Percentiles rank a stretch among this genome's conserved stretches.
Evolutionary conservation across 495 filamentous ascomycete species (phyloP).

Genomic region (Platismatia glauca): DNA sequence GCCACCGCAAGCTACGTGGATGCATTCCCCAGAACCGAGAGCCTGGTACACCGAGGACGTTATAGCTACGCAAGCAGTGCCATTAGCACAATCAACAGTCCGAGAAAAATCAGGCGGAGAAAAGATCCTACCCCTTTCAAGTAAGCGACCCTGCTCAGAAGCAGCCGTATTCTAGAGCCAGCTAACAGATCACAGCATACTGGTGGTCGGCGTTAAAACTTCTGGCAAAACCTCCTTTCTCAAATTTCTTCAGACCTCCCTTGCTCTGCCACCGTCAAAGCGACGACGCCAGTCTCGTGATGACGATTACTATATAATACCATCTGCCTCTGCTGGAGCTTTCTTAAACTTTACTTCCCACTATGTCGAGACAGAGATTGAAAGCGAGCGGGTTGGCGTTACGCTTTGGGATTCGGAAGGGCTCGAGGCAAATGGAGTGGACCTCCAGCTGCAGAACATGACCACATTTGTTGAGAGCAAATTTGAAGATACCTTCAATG

Average conservation of each 20-base stretch:
- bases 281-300: constrained; percentile 43
- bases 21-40: constrained; percentile 74
- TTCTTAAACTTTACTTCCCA: constrained; percentile 67
- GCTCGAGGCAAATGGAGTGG: constrained; percentile 85
- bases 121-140: constrained; percentile 98
- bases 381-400: constrained; percentile 82
- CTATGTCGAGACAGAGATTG: constrained; percentile 92
- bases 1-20: constrained; percentile 41
- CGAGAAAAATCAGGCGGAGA: constrained; percentile 80
- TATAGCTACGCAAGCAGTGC: constrained; percentile 96
- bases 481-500: constrained; percentile 93
- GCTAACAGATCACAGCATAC: constrained; percentile 49
- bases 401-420: constrained; percentile 96
- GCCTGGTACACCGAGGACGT: constrained; percentile 94
- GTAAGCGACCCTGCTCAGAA: constrained; percentile 45
- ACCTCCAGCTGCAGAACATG: constrained; percentile 86
- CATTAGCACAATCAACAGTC: constrained; percentile 87
- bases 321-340: constrained; percentile 35
- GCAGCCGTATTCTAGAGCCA: not conserved
- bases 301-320: constrained; percentile 39
- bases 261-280: constrained; percentile 74
- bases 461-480: constrained; percentile 91
- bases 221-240: constrained; percentile 96
- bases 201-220: constrained; percentile 80
- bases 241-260: constrained; percentile 80